A percentile compares a stretch with the other conserved stretches of the same genome.
Evolutionary conservation across 495 filamentous ascomycete species (phyloP).

Genomic region (Recurvomyces mirabilis): DNA sequence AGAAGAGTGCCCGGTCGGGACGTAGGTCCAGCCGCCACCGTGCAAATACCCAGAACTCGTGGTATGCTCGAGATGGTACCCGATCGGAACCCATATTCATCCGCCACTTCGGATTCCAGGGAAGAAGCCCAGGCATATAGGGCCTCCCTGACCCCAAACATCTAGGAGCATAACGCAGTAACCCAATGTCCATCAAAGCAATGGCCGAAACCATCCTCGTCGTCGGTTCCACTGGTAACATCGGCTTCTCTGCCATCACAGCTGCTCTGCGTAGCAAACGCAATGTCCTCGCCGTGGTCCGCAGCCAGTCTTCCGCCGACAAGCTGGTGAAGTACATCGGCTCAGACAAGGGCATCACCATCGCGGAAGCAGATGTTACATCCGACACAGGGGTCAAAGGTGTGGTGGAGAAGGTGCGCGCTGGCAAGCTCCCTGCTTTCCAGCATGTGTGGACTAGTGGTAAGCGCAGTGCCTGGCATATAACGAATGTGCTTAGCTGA

Average conservation of each 20-base stretch:
- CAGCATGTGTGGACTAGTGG: conserved; percentile 36
- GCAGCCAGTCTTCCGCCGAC: conserved; percentile 30
- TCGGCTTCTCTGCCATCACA: conserved; percentile 31
- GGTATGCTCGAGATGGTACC: too few species aligned
- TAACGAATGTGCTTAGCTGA: too few species aligned
- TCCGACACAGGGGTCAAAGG: conserved; percentile 28
- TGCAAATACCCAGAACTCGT: too few species aligned
- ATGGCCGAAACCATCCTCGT: conserved; percentile 33
- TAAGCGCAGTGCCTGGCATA: too few species aligned
- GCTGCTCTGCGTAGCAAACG: conserved; percentile 26
- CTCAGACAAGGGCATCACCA: conserved; percentile 29
- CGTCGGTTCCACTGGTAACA: conserved; percentile 36
- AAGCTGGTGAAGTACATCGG: conserved; percentile 32
- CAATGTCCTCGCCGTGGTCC: conserved; percentile 34
- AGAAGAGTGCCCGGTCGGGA: too few species aligned
- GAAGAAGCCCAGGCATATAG: too few species aligned
- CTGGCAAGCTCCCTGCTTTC: conserved; percentile 32
- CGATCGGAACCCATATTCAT: too few species aligned
- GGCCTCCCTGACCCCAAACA: too few species aligned
- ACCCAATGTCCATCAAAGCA: too few species aligned
- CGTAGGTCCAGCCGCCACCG: too few species aligned
- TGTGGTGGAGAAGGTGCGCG: conserved; percentile 32
- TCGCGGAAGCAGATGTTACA: conserved; percentile 28
- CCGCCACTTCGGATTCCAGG: too few species aligned
- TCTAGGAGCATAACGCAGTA: too few species aligned